These are phyloP conservation scores for Giardia duodenalis DNA, from an alignment of 208 protist species.

Conservation along the genomic window DNA sequence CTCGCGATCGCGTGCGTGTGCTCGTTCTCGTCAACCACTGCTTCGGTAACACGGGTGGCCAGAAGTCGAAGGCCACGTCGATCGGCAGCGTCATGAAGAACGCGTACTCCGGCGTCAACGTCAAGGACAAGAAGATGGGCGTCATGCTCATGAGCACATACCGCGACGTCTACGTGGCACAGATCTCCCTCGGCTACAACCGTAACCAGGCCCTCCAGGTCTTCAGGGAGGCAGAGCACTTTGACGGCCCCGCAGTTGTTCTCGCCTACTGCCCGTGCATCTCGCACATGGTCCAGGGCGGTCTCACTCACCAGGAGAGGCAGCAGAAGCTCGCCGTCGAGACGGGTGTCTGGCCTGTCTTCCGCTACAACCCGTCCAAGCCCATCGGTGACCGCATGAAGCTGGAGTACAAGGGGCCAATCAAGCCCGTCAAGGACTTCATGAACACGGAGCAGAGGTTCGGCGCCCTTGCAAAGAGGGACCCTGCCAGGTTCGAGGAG, in stretches of 20 bases:
- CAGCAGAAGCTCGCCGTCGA: slow-evolving; percentile 41
- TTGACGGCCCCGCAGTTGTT: slow-evolving; percentile 48
- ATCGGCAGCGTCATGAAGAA: slow-evolving; percentile 38
- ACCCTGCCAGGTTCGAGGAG: not conserved
- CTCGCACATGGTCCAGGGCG: slow-evolving; percentile 39
- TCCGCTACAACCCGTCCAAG: slow-evolving; percentile 1
- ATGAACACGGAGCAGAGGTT: not conserved
- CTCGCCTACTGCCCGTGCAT: slow-evolving; percentile 51
- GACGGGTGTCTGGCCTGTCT: slow-evolving; percentile 36
- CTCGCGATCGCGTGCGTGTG: slow-evolving; percentile 45
- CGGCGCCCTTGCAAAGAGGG: not conserved
- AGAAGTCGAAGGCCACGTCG: slow-evolving; percentile 36
- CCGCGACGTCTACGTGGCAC: slow-evolving; percentile 49
- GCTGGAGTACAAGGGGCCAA: not conserved
- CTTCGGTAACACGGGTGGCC: slow-evolving; percentile 45
- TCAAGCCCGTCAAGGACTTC: not conserved
- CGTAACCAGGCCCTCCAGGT: slow-evolving; percentile 41
- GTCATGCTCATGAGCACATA: slow-evolving; percentile 42
- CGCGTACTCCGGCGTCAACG: slow-evolving; percentile 47
- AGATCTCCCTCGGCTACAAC: slow-evolving; percentile 46
- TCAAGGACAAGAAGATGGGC: slow-evolving; percentile 51
- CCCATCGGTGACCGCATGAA: not conserved
- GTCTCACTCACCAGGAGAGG: not conserved
- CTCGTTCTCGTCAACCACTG: slow-evolving; percentile 41
- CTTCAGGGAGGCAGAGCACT: slow-evolving; percentile 49